These are phyloP conservation scores for Candida chauliodis DNA, from an alignment of 805 yeast species.

Conservation along the genomic window DNA sequence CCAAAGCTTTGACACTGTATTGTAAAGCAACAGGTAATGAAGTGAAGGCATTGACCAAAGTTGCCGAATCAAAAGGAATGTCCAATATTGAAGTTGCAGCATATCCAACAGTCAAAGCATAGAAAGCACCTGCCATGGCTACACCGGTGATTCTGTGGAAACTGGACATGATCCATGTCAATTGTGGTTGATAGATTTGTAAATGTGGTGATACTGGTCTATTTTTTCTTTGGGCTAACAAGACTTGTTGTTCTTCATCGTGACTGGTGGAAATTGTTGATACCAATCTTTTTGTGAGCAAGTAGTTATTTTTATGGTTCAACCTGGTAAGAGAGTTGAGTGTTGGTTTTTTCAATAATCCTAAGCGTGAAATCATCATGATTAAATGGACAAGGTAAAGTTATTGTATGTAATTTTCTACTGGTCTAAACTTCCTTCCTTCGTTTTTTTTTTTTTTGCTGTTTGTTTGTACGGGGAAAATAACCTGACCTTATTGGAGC, in stretches of 20 bases:
- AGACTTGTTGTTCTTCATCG: conserved; percentile 62
- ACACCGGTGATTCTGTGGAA: conserved; percentile 89
- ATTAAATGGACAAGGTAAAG: too few species aligned
- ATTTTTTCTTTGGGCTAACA: conserved; percentile 76
- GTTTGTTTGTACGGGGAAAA: conserved; percentile 1
- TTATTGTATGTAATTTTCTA: too few species aligned
- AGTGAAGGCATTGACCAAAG: conserved; percentile 52
- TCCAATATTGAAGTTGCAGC: conserved; percentile 59
- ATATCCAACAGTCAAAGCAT: conserved; percentile 70
- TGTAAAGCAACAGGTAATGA: conserved; percentile 64
- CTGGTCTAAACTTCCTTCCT: too few species aligned
- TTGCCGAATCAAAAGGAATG: conserved; percentile 56
- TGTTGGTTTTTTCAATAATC: conserved; percentile 22
- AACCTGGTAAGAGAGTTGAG: conserved; percentile 10
- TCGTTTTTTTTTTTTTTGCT: not conserved
- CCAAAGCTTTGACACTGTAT: conserved; percentile 59
- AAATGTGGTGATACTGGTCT: conserved; percentile 93
- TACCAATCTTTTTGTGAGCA: conserved; percentile 16
- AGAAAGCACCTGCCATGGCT: conserved; percentile 72
- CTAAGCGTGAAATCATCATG: conserved; percentile 31
- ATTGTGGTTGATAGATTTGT: conserved; percentile 84
- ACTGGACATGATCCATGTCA: conserved; percentile 77
- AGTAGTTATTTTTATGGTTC: conserved; percentile 7
- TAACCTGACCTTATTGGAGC: not conserved
- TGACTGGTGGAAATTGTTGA: conserved; percentile 47